Conservation (phyloP, 2,329 filamentous ascomycete species). For the Diaporthe citrichinensis region DNA sequence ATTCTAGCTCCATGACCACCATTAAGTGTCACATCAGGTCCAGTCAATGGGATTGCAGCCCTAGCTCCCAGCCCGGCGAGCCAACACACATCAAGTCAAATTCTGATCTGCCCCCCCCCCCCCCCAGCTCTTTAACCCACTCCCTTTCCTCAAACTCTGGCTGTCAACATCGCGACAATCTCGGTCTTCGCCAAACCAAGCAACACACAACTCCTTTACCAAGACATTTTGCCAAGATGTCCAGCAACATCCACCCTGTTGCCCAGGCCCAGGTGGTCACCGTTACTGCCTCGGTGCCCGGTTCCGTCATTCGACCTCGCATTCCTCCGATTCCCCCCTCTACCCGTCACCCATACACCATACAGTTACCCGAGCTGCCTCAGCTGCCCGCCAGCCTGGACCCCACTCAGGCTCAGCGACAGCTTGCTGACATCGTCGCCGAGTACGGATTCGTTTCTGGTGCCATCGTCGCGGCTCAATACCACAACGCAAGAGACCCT, state of each 20-base stretch:
- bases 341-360: no score
- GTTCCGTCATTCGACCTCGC: no score
- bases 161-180: neutral
- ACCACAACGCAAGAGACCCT: no score
- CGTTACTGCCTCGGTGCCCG: no score
- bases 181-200: neutral
- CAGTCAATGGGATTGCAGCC: neutral
- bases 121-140: neutral
- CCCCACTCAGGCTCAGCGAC: no score
- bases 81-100: neutral
- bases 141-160: neutral
- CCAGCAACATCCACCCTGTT: neutral
- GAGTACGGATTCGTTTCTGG: no score
- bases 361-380: no score
- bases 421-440: no score
- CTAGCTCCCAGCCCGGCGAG: neutral
- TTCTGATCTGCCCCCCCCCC: no score
- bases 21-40: neutral
- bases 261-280: neutral
- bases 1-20: neutral
- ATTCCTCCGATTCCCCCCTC: no score
- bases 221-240: neutral
- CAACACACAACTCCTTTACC: neutral
- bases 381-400: no score
- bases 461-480: no score